Percentiles rank a stretch among this genome's conserved stretches.
These are phyloP conservation scores for Aspergillus sclerotioniger DNA, from an alignment of 495 filamentous ascomycete species.

Conservation along the genomic window DNA sequence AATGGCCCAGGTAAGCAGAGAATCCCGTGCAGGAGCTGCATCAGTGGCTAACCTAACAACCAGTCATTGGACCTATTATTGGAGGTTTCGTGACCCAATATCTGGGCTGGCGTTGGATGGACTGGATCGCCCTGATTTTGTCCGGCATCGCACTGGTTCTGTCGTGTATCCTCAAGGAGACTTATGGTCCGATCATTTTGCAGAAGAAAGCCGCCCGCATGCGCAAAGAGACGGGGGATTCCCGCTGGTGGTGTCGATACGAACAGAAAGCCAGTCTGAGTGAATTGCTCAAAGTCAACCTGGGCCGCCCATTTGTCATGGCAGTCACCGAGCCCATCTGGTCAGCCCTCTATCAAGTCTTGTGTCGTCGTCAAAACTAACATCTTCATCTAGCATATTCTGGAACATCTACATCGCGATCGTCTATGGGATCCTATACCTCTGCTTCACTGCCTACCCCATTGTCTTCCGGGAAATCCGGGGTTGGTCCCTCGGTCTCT, in stretches of 20 bases:
- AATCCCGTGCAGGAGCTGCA: neutral
- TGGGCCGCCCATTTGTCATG: slow-evolving; percentile 76
- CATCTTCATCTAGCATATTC: slow-evolving; percentile 50
- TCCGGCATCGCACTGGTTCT: slow-evolving; percentile 53
- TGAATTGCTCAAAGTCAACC: slow-evolving; percentile 63
- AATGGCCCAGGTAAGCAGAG: slow-evolving; percentile 65
- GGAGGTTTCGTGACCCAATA: slow-evolving; percentile 70
- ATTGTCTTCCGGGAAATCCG: slow-evolving; percentile 72
- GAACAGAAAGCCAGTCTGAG: slow-evolving; percentile 58
- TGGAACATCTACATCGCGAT: slow-evolving; percentile 73
- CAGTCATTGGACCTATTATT: slow-evolving; percentile 56
- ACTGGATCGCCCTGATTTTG: slow-evolving; percentile 76
- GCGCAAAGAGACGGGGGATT: slow-evolving; percentile 73
- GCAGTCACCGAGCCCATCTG: slow-evolving; percentile 80
- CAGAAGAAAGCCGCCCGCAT: slow-evolving; percentile 62
- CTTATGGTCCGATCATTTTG: slow-evolving; percentile 74
- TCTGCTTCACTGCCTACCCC: slow-evolving; percentile 81
- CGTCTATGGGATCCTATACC: slow-evolving; percentile 70
- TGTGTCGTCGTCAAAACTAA: slow-evolving; percentile 22
- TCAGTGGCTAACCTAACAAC: neutral
- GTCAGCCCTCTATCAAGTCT: slow-evolving; percentile 34
- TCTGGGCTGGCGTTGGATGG: slow-evolving; percentile 85
- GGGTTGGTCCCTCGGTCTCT: slow-evolving; percentile 67
- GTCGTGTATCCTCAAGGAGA: slow-evolving; percentile 60
- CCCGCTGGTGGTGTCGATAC: slow-evolving; percentile 74